Base-by-base conservation (phyloP, 257 asterid species). In the Scutellaria galericulata region DNA sequence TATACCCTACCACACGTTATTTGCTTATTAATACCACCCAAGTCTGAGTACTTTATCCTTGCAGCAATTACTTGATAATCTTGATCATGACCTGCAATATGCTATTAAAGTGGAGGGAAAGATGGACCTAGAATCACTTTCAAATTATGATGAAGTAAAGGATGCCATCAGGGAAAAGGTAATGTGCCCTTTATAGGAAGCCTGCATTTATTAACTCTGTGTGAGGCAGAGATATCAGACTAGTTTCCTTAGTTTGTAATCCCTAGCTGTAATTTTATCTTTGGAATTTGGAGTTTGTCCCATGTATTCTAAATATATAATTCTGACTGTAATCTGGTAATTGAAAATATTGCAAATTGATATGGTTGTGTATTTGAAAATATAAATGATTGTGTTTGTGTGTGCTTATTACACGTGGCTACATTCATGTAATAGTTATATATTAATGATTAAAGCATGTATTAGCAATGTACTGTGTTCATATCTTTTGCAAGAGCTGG, bases 61-160 rank as follows among this genome's bases (percentile, higher is more conserved):
- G 24, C 90, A 93, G 98, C 85, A 74, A 87, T 81, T 94, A 66
- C 81, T 91, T 74, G 88, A 88, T 56, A 94, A 94, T 76, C 99
- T 94, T 78, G 99, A 94, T 75, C 94, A 98, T 5, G 99, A 94
- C 86, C 91, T 94, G 80, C 98, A 94, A 74, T 94, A 91, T 85
- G 97, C 99, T 76, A 88, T 94, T 68, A 79, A 66, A 77, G 98
- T 89, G 79, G 99, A 94, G 85, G 99, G 99, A 41, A 91, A 94
- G 84, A 71, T 86, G 93, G 92, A 91, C 76, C 66, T 89, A 78
- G 92, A 94, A 65, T 78, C 87, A 58, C 87, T 94, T 75, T 58
- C 86, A 68, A 94, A 94, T 79, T 94, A 94, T 82, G 92, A 83
- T 7, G 99, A 94, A 81, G 94, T 94, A 80, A 94, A 88, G 90